Base-by-base conservation (phyloP, 2,329 filamentous ascomycete species). In the Tolypocladium paradoxum region DNA sequence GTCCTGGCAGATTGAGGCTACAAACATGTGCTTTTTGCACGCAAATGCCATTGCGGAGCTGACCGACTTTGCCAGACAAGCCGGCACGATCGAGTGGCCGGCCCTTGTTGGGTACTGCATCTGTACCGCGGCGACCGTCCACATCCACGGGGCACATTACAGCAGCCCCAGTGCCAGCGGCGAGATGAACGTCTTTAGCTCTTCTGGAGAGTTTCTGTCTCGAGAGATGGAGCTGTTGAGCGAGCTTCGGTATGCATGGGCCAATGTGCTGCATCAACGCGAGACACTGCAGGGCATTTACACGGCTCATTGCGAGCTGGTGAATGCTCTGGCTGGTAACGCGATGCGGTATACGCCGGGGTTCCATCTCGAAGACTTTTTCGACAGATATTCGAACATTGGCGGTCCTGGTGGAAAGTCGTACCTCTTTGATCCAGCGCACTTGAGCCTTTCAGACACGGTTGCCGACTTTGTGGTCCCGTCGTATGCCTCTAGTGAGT, bases 1-100 rank as follows among this genome's bases (percentile, higher is more conserved):
- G 65, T 91, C 88, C 31, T 95, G 90, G 90, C 90, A 95, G 65
- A 92, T 95, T 48, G 88, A 95, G 65, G 88, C 90, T 0, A 95
- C 89, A 0, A 92, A 93, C 62, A 78, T 92, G 64, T 95, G 90
- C 68, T 93, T 83, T 65, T 73, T 91, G 20, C 90, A 95, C 59
- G 89, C 90, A 6, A 95, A 95, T 62, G 88, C 89, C 6, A 91
- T 95, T 50, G 84, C 88, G 1, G 89, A 95, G 62, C 72, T 95
- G 3, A 84, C 90, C 5, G 87, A 92, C 64, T 79, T 91, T 18
- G 88, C 88, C 1, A 85, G 85, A 57, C 85, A 86, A 58, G 83
- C 84, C 1, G 79, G 82, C 1, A 80, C 85, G 2, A 82, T 91
- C 24, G 88, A 93, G 67, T 95, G 88, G 88, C 88, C 90, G 0